phyloP scores from a whole-genome alignment of 345 rosid genomes.

The Salix koriyanagi region DNA sequence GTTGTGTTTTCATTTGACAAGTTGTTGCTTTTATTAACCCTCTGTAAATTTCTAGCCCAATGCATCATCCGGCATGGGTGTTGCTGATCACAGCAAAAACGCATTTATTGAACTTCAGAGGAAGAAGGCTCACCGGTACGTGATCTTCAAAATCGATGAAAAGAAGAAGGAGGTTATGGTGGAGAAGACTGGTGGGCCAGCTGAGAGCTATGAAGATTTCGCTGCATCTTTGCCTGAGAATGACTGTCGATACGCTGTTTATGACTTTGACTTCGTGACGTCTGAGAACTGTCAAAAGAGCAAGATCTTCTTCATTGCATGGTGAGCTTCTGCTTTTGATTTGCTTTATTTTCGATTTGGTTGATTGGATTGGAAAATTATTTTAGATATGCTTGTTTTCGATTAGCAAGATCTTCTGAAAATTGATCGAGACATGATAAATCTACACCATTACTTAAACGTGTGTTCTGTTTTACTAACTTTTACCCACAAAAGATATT shows the following conservation, averaged over 20 bases:
- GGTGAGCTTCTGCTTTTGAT: not conserved
- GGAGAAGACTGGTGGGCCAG: conserved; percentile 9
- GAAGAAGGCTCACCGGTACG: conserved; percentile 2
- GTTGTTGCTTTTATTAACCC: no score
- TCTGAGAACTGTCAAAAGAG: conserved; percentile 10
- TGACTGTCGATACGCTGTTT: conserved; percentile 9
- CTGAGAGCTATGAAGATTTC: conserved; percentile 9
- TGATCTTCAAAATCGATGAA: conserved; percentile 7
- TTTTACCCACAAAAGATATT: no score
- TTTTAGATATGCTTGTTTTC: not conserved
- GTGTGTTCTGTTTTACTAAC: not conserved
- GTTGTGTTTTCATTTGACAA: no score
- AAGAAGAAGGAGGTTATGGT: conserved; percentile 10
- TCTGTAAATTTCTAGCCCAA: conserved; percentile 3
- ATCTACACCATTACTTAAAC: not conserved
- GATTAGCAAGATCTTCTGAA: not conserved
- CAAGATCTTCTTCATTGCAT: conserved; percentile 9
- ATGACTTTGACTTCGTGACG: conserved; percentile 8
- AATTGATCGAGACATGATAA: not conserved
- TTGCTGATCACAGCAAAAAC: conserved; percentile 30
- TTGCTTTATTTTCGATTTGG: no score
- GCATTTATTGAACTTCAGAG: conserved; percentile 14
- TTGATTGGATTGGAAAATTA: no score
- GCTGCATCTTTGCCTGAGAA: conserved; percentile 6
- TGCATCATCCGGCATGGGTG: conserved; percentile 26